Percentiles rank a stretch among this genome's conserved stretches.
These are phyloP conservation scores for Dryas drummondii DNA, from an alignment of 306 rosid species.

Conservation along the genomic window DNA sequence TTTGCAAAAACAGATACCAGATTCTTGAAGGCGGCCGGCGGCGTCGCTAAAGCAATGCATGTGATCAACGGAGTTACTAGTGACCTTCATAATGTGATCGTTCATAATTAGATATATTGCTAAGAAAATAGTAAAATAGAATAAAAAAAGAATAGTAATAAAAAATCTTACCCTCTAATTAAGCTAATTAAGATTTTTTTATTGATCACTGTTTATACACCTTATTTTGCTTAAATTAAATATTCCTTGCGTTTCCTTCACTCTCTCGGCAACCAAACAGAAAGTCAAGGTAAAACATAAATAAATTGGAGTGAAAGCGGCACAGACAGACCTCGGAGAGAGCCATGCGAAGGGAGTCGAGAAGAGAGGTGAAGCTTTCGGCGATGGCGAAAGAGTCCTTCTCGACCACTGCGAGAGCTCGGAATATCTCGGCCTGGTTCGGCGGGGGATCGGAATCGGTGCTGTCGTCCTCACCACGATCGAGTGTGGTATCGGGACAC, in stretches of 20 bases:
- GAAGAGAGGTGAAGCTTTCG: conserved; percentile 72
- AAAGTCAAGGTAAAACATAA: neutral
- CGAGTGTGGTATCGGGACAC: conserved; percentile 5
- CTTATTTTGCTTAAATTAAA: neutral
- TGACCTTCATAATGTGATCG: conserved; percentile 41
- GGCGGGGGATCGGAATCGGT: conserved; percentile 25
- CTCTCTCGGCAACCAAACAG: conserved; percentile 17
- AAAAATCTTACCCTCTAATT: too few species aligned
- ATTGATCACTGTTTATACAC: too few species aligned
- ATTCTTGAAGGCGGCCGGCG: conserved; percentile 89
- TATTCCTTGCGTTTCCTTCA: conserved; percentile 3
- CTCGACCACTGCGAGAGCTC: conserved; percentile 73
- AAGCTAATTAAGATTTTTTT: too few species aligned
- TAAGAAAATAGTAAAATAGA: neutral
- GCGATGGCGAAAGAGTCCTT: conserved; percentile 74
- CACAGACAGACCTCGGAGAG: conserved; percentile 63
- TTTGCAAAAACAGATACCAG: conserved; percentile 42
- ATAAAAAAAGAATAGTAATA: neutral
- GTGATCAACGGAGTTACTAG: conserved; percentile 71
- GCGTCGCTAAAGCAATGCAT: conserved; percentile 80
- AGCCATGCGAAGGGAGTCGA: conserved; percentile 68
- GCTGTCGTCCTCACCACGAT: conserved; percentile 16
- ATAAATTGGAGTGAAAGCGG: neutral
- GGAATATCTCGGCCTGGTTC: conserved; percentile 48
- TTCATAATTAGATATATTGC: neutral